Percentiles rank a stretch among this genome's conserved stretches.
phyloP scores from a whole-genome alignment of 106 monocot species.

The Triglochin maritima region DNA sequence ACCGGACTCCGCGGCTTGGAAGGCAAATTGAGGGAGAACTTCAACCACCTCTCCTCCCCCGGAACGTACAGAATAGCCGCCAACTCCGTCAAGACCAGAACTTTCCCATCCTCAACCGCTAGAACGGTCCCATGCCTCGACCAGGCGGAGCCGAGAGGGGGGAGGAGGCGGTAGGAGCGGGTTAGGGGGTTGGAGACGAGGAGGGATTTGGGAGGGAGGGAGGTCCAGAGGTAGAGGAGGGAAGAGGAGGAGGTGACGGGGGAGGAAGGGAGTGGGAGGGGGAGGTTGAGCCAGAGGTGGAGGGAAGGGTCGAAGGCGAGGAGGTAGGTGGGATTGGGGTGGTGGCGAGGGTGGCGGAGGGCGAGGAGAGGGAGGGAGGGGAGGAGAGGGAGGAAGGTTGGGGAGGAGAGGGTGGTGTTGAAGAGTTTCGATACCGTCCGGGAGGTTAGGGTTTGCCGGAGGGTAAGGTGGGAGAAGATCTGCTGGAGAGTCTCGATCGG shows the following conservation, averaged over 20 bases:
- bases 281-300: constrained; percentile 24
- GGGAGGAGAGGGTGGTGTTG: constrained; percentile 30
- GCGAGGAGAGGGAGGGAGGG: constrained; percentile 50
- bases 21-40: constrained; percentile 55
- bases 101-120: constrained; percentile 42
- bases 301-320: constrained; percentile 42
- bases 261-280: constrained; percentile 33
- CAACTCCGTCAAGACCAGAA: constrained; percentile 81
- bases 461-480: constrained; percentile 39
- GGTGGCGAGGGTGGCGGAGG: constrained; percentile 40
- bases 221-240: constrained; percentile 35
- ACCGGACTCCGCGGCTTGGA: constrained; percentile 89
- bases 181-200: constrained; percentile 80
- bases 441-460: constrained; percentile 40
- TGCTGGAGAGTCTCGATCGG: constrained; percentile 54
- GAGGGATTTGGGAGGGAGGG: constrained; percentile 39
- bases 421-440: constrained; percentile 38
- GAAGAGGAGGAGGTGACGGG: constrained; percentile 36
- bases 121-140: constrained; percentile 96
- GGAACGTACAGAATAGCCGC: constrained; percentile 67
- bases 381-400: constrained; percentile 29
- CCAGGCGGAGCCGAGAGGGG: constrained; percentile 95
- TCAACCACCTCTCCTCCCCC: constrained; percentile 38
- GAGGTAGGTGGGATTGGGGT: constrained; percentile 8
- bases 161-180: constrained; percentile 46